A percentile compares a stretch with the other conserved stretches of the same genome.
These are phyloP conservation scores for Chamaecrista fasciculata DNA, from an alignment of 306 rosid species.

Conservation along the genomic window DNA sequence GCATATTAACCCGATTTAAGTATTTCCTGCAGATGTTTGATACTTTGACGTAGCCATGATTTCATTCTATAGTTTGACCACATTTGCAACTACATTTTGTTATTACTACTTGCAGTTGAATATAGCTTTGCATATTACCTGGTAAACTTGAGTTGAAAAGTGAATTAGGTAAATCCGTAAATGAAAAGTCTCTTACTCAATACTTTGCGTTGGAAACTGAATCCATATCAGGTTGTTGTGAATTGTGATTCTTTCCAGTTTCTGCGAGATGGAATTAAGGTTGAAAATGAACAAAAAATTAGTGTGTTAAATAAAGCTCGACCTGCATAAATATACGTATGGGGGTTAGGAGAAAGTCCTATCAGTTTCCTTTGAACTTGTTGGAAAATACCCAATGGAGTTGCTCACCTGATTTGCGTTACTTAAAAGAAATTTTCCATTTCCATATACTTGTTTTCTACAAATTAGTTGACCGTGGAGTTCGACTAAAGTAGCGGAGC, in stretches of 20 bases:
- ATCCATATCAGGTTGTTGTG: neutral
- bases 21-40: conserved; percentile 30
- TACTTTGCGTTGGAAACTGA: neutral
- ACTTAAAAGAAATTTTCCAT: neutral
- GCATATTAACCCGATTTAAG: neutral
- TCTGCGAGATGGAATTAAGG: neutral
- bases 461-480: neutral
- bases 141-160: neutral
- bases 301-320: too few relatives aligned
- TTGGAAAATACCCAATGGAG: neutral
- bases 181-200: neutral
- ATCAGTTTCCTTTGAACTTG: neutral
- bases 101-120: neutral
- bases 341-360: neutral
- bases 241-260: neutral
- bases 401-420: neutral
- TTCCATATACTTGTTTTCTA: neutral
- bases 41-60: conserved; percentile 25
- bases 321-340: too few relatives aligned
- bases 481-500: neutral
- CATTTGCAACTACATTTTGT: neutral
- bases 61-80: conserved; percentile 21
- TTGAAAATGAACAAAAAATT: too few relatives aligned
- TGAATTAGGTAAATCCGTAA: neutral
- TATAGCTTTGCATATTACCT: neutral